phyloP scores from a whole-genome alignment of 2,329 filamentous ascomycete species.

The Cercospora citrullina region DNA sequence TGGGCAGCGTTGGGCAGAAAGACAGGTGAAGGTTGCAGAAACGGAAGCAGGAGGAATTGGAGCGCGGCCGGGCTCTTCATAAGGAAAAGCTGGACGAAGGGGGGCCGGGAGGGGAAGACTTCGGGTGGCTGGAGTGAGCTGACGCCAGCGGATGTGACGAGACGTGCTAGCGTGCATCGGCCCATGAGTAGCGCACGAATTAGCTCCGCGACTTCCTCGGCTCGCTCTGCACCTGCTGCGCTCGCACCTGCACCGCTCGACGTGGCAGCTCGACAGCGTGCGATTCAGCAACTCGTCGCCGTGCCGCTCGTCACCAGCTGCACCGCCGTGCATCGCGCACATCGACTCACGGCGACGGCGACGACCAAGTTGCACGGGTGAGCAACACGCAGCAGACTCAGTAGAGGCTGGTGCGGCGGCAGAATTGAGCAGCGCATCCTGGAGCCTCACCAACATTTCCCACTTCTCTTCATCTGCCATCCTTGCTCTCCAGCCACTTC shows the following conservation, averaged over 20 bases:
- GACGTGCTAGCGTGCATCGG: slow-evolving; percentile 11
- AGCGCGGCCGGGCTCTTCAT: slow-evolving; percentile 15
- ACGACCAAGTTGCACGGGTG: not conserved
- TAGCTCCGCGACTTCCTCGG: slow-evolving; percentile 4
- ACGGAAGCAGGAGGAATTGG: not conserved
- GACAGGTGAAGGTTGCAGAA: slow-evolving; percentile 21
- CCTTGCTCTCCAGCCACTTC: slow-evolving; percentile 1
- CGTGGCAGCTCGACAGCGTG: slow-evolving; percentile 15
- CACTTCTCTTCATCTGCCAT: not conserved
- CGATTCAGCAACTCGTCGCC: slow-evolving; percentile 6
- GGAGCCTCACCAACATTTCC: not conserved
- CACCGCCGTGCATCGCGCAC: slow-evolving; percentile 1
- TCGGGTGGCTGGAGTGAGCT: slow-evolving; percentile 14
- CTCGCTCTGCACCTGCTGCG: not conserved
- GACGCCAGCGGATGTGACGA: slow-evolving; percentile 7
- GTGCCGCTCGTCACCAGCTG: not conserved
- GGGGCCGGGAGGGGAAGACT: slow-evolving; percentile 13
- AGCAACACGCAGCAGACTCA: not conserved
- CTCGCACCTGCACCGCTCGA: not conserved
- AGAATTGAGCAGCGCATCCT: not conserved
- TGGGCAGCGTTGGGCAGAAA: slow-evolving; percentile 26
- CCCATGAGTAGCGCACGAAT: slow-evolving; percentile 6
- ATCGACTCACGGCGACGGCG: not conserved
- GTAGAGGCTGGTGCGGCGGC: not conserved
- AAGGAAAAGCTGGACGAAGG: slow-evolving; percentile 10